Base-by-base conservation (phyloP, 441 rosid genomes). In the Viola pubescens region DNA sequence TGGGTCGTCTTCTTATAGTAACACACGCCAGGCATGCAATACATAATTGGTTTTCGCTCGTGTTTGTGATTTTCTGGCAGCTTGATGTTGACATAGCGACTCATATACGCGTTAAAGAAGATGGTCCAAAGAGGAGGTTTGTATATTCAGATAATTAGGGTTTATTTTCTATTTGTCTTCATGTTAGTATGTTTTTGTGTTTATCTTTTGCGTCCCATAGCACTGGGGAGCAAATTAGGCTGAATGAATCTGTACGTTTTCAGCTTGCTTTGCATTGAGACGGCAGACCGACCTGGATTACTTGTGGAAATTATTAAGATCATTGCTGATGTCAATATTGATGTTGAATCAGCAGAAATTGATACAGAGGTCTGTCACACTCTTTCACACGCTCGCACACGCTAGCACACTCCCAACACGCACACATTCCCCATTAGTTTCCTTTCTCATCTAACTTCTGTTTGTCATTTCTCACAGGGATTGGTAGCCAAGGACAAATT, bases 241-340 rank as follows among this genome's bases (percentile, higher is more conserved):
- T 44, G 12, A 61, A 5, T 2, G 2, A 10, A 6, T 54, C 6
- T 45, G 38, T 68, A 11, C 52, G 58, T 43, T 46, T n/a, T 40
- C 87, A 89, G 98, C 79, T 77, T 88, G 82, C 89, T 94, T 42
- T 75, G 51, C 61, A 82, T 94, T 64, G 97, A 94, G 80, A 70
- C 96, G 6, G 94, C 88, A n/a, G 98, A 94, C 73, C 86, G 91
- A 51, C 94, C 97, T 37, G 98, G 98, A 58, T 79, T 94, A 52
- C 72, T 94, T 63, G 94, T 88, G 46, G 98, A 94, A 63, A 81
- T 94, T 47, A 87, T 94, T 46, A 86, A 82, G 79, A 77, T 79
- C 68, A 77, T 87, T 37, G 71, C 91, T 19, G 96, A 94, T 74
- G 81, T 89, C 60, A 86, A 79, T 61, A 54, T 94, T 2, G 79